Evolutionary conservation across 78 protist genomes (phyloP).

Genomic region (Dictyostelium brefeldianum): DNA sequence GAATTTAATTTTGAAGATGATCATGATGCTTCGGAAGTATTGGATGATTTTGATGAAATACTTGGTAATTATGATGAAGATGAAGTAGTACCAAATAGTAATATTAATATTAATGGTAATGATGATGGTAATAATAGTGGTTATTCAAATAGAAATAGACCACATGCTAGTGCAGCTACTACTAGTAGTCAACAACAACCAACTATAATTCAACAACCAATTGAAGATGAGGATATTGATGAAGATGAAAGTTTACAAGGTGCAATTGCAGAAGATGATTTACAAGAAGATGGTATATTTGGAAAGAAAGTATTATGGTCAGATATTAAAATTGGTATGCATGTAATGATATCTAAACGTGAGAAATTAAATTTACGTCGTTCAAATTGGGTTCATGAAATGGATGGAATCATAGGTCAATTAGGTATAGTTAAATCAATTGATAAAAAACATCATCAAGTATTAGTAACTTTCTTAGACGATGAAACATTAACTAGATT

Average conservation of each 20-base stretch:
- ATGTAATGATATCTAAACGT: slow-evolving; percentile 27
- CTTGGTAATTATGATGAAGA: slow-evolving; percentile 26
- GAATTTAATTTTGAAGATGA: slow-evolving; percentile 56
- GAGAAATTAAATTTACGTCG: slow-evolving; percentile 44
- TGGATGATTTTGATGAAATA: slow-evolving; percentile 64
- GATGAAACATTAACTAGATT: slow-evolving; percentile 34
- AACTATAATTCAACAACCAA: not conserved
- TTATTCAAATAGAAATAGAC: not conserved
- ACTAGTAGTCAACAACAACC: not conserved
- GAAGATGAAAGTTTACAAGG: slow-evolving; percentile 25
- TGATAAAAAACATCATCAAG: slow-evolving; percentile 58
- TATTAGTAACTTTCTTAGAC: slow-evolving; percentile 36
- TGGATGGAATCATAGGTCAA: slow-evolving; percentile 76
- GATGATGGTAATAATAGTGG: not conserved
- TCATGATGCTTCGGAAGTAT: not conserved
- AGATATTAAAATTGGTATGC: slow-evolving; percentile 55
- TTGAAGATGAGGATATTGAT: not conserved
- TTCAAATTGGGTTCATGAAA: slow-evolving; percentile 73
- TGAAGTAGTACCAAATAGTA: not conserved
- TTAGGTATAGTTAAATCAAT: slow-evolving; percentile 63
- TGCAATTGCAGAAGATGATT: slow-evolving; percentile 46
- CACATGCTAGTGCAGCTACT: not conserved
- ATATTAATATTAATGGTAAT: not conserved
- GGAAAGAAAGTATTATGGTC: slow-evolving; percentile 50
- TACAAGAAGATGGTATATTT: slow-evolving; percentile 9